Percentiles rank a stretch among this genome's conserved stretches.
Conservation (phyloP, 305 asterid genomes). For the Fraxinus sp. region DNA sequence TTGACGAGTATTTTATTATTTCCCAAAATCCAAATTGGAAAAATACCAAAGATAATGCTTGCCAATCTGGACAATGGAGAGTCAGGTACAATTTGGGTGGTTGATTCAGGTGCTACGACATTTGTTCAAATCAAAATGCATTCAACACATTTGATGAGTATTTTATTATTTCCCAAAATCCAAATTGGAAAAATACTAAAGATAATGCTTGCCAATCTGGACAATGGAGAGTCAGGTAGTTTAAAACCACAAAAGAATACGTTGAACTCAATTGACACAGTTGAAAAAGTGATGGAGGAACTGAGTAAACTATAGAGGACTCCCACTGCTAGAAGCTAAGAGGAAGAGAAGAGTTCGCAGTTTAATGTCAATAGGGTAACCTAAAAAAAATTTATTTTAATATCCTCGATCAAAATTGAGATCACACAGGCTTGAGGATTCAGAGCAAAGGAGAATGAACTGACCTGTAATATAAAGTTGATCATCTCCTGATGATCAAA, state of each 20-base stretch:
- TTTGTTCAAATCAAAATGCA: no score
- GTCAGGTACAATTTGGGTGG: constrained; percentile 18
- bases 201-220: constrained; percentile 53
- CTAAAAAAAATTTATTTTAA: not conserved
- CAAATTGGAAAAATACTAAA: constrained; percentile 58
- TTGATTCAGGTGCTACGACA: no score
- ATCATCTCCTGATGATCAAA: constrained; percentile 52
- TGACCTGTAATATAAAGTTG: constrained; percentile 26
- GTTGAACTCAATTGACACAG: constrained; percentile 61
- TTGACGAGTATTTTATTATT: not conserved
- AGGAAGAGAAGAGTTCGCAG: constrained; percentile 55
- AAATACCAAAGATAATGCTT: constrained; percentile 67
- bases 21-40: constrained; percentile 51
- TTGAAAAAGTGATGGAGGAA: constrained; percentile 71
- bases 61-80: constrained; percentile 41
- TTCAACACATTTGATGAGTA: no score
- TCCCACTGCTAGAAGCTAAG: constrained; percentile 61
- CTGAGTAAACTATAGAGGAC: constrained; percentile 58
- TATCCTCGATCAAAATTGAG: constrained; percentile 57
- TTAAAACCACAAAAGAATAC: constrained; percentile 70
- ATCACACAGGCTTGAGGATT: constrained; percentile 17
- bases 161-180: constrained; percentile 36
- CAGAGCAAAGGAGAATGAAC: constrained; percentile 23
- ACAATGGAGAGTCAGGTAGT: constrained; percentile 39
- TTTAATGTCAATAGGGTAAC: constrained; percentile 69